phyloP scores from a whole-genome alignment of 768 basidiomycete genomes.

The Ephemerocybe angulata region DNA sequence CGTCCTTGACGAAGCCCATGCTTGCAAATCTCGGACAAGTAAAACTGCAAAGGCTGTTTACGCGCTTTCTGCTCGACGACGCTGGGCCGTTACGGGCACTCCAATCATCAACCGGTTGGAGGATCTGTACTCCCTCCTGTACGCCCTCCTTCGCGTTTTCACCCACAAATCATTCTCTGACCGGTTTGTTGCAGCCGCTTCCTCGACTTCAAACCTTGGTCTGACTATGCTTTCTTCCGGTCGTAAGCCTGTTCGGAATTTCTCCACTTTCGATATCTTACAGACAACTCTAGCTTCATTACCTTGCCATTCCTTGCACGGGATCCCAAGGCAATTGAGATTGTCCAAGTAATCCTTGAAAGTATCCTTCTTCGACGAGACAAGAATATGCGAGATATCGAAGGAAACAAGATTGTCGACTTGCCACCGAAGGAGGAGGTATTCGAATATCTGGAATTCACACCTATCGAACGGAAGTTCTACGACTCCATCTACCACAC shows the following conservation, averaged over 20 bases:
- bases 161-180: neutral
- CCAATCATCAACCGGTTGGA: slow-evolving; percentile 94
- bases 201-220: slow-evolving; percentile 76
- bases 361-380: slow-evolving; percentile 84
- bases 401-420: slow-evolving; percentile 86
- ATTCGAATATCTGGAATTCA: slow-evolving; percentile 77
- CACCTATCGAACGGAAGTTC: slow-evolving; percentile 74
- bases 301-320: slow-evolving; percentile 88
- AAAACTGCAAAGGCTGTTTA: slow-evolving; percentile 88
- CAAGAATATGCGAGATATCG: slow-evolving; percentile 85
- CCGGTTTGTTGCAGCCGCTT: slow-evolving; percentile 54
- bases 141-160: slow-evolving; percentile 13
- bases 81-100: slow-evolving; percentile 94
- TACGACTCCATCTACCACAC: slow-evolving; percentile 84
- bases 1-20: slow-evolving; percentile 91
- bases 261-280: neutral
- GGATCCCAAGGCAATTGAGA: slow-evolving; percentile 90
- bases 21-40: slow-evolving; percentile 86
- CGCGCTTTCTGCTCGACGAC: slow-evolving; percentile 69
- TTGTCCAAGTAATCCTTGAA: slow-evolving; percentile 92
- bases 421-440: slow-evolving; percentile 79
- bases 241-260: slow-evolving; percentile 52
- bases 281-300: slow-evolving; percentile 58
- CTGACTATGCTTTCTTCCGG: slow-evolving; percentile 83
- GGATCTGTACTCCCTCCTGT: slow-evolving; percentile 85